Base-by-base conservation (phyloP, 352 stramenopile genomes). In the Phytophthora hybrid region DNA sequence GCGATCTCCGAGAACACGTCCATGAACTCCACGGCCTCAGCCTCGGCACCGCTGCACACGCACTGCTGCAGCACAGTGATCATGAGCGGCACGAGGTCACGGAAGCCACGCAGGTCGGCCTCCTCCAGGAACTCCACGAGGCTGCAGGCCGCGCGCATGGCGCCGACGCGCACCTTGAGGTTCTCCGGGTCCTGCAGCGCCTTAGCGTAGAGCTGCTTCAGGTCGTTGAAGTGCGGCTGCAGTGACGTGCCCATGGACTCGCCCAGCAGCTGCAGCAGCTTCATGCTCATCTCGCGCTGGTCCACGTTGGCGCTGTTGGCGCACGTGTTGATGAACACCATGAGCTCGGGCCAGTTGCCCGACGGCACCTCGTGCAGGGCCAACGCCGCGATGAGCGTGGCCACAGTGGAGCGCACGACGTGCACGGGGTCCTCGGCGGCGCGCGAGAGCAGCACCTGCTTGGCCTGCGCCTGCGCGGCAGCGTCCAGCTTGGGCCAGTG, bases 251-350 rank as follows among this genome's bases (percentile, higher is more conserved):
- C 95, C 80, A 99, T 96, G 37, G 91, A 94, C 64, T 98, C 94
- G 19, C 93, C 96, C 71, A 99, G 91, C 77, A 98, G 89, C 73
- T 94, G 83, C 67, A 99, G 83, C 41, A 99, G 77, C 79, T 97
- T 93, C 89, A 99, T 98, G 59, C 84, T 89, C 70, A 98, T 89
- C 80, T 98, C 96, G 69, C 75, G 93, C 91, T 93, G 88, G 78
- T 91, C 85, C 56, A 92, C 89, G 44, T 85, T 91, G 62, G 85
- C 74, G 78, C 92, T 95, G 34, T 77, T 79, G 18, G 94, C 89
- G 52, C 93, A 95, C 47, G 85, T 90, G 62, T 96, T 97, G 66
- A 99, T 97, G 76, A 98, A 99, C 55, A 94, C 81, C 76, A 99
- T 97, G 37, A 99, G 83, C 76, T 98, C 95, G 0, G 93, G 92